These are phyloP conservation scores for Pharus latifolius DNA, from an alignment of 176 grass and related monocot genomes.

Conservation along the genomic window DNA sequence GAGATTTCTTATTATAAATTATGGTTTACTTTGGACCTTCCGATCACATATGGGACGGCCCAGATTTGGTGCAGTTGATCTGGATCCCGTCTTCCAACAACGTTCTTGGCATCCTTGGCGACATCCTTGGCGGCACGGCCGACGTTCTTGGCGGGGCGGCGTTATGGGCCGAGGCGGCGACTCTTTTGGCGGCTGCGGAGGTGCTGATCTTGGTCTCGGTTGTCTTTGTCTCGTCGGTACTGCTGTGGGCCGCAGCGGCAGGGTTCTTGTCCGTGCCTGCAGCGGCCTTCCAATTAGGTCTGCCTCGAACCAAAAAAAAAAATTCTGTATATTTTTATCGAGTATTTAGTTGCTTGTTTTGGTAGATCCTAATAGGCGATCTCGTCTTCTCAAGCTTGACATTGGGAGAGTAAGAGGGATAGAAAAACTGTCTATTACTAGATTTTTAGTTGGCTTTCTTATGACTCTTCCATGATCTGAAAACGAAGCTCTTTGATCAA, in stretches of 20 bases:
- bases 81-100: too few species aligned
- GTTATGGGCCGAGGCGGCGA: too few species aligned
- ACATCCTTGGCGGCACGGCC: too few species aligned
- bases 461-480: not conserved
- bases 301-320: not conserved
- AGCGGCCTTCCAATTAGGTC: not conserved
- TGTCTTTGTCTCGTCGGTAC: not conserved
- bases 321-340: not conserved
- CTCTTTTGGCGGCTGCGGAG: too few species aligned
- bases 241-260: not conserved
- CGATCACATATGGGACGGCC: too few species aligned
- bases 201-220: too few species aligned
- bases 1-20: too few species aligned
- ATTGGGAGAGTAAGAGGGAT: not conserved
- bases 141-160: too few species aligned
- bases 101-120: too few species aligned
- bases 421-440: not conserved
- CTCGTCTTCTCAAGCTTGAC: not conserved
- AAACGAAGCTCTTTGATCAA: not conserved
- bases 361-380: not conserved
- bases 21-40: too few species aligned
- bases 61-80: too few species aligned
- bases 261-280: not conserved
- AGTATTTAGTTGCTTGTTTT: not conserved
- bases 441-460: not conserved